Base-by-base conservation (phyloP, 2,329 filamentous ascomycete genomes). In the Calonectria ilicicola region DNA sequence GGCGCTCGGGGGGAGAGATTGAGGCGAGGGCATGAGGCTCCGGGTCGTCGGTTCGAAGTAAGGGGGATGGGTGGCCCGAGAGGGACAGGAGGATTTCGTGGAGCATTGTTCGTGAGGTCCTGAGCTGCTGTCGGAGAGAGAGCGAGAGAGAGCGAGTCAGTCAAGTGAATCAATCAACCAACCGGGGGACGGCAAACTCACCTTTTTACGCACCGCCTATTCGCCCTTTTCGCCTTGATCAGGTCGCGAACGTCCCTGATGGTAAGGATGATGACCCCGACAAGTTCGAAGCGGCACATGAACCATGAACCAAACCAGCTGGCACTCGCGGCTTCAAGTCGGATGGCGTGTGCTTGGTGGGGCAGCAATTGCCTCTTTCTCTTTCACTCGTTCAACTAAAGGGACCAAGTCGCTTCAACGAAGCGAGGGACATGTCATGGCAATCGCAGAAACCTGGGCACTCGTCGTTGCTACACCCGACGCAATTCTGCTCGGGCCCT, bases 51-150 rank as follows among this genome's bases (percentile, higher is more conserved):
- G 86, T 82, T 83, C 90, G 90, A 86, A 98, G 94, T 82, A 98
- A 91, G 77, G 95, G 93, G 76, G 96, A 98, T 76, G 94, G 93
- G 86, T 98, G 95, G 78, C 97, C 96, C 80, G 96, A 97, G 85
- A 98, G 92, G 84, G 96, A 96, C 85, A 99, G 93, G 85, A 98
- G 92, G 87, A 99, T 95, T 89, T 99, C 97, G 91, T 98, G 97
- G 84, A 99, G 94, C 97, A 99, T 99, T 77, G 77, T 60, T 74
- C 74, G 62, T 66, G 42, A 58, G 64, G 40, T 35, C 58, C 65
- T 10, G 72, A 65, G 65, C 74, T 78, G 32, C 65, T 64, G 23
- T 14, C 5, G 29, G 9, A 32, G 29, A n/a, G 42, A 26, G 12
- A 44, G 65, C 62, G 51, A 47, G 63, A 19, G 40, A 23, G 12